A percentile compares a stretch with the other conserved stretches of the same genome.
Evolutionary conservation across 495 filamentous ascomycete genomes (phyloP).

Genomic region (Neurospora sp.): DNA sequence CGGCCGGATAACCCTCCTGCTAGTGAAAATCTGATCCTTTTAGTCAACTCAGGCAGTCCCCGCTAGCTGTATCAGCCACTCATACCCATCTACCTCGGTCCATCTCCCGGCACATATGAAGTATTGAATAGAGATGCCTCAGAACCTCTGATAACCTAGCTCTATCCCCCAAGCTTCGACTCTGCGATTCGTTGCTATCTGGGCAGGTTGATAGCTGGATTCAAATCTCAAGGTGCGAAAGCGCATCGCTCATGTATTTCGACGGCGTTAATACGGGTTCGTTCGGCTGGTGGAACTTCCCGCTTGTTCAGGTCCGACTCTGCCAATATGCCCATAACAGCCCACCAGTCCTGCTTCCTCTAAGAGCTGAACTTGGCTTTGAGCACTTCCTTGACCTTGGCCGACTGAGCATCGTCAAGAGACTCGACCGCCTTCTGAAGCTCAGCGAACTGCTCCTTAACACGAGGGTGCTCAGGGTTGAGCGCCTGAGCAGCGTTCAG

Average conservation of each 20-base stretch:
- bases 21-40: neutral
- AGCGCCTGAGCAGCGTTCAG: conserved; percentile 62
- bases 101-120: neutral
- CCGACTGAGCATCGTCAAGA: conserved; percentile 41
- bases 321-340: neutral
- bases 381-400: conserved; percentile 55
- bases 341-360: conserved; percentile 16
- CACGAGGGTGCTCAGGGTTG: conserved; percentile 59
- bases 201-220: neutral
- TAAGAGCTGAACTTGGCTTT: conserved; percentile 47
- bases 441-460: conserved; percentile 64
- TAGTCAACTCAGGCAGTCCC: neutral
- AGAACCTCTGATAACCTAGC: neutral
- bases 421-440: conserved; percentile 56
- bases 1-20: neutral
- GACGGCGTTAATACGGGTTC: neutral
- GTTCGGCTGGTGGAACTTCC: neutral
- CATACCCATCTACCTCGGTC: neutral
- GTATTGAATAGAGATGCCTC: neutral
- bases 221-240: neutral
- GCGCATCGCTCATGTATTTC: neutral
- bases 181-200: neutral
- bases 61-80: neutral
- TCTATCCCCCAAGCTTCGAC: neutral
- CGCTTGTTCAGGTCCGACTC: neutral